Evolutionary conservation across 305 asterid genomes (phyloP), one percentile per base, ranked within the genome.

Genomic region (Fraxinus velutina): DNA sequence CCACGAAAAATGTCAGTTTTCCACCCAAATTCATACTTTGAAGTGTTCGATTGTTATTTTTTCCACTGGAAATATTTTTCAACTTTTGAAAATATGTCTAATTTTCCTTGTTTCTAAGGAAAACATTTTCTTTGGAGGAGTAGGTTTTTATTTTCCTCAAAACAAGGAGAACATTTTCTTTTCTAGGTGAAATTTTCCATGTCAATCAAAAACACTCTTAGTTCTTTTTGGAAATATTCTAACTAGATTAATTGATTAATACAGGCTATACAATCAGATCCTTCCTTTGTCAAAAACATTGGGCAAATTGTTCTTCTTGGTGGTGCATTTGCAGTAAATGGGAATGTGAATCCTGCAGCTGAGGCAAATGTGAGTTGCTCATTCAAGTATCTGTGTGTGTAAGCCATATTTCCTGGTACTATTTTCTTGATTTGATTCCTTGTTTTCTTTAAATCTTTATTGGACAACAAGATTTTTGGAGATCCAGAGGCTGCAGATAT

Each of bases 401-500:
- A 4, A 36, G 70, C 8, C 17, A 34, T 52, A 71, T 24, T 30
- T 60, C 72, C 50, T 21, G 60, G 50, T 78, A 42, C 50, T 42
- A 9, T 76, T 57, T 55, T 34, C 80, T 73, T 60, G 47, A 34
- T 75, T 81, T 34, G 17, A 10, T 44, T 70, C 33, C 79, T 80
- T 36, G 68, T 36, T 44, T 77, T 82, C 68, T 36, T 60, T 42
- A 10, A 42, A 42, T 42, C 19, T 47, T 78, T 8, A 32, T 83
- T 77, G 89, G 83, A 76, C 55, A 79, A 81, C 85, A 34, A 95
- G 99, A 91, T 95, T 73, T 92, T 90, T 83, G 98, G 99, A 89
- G 98, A 95, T 89, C 99, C 99, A 33, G 97, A 95, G 82, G 98
- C 99, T 57, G 99, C 99, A 36, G 98, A 95, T 90, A 84, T 93